A percentile compares a stretch with the other conserved stretches of the same genome.
phyloP scores from a whole-genome alignment of 129 eudicot genomes.

The Flaveria sonorensis region DNA sequence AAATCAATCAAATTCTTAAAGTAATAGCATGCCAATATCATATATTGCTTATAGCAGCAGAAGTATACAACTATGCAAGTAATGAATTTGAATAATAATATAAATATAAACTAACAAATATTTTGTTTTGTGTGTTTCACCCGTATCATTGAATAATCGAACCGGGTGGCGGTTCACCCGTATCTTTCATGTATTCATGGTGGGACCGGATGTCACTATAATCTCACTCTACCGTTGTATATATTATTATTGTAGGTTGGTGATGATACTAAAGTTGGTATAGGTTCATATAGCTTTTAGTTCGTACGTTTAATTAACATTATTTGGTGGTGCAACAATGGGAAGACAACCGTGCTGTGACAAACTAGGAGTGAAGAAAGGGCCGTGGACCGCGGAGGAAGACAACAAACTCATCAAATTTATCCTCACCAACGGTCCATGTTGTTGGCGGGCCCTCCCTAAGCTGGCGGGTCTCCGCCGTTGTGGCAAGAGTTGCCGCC shows the following conservation, averaged over 20 bases:
- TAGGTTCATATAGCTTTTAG: background rate
- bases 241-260: slow-evolving; percentile 38
- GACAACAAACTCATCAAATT: slow-evolving; percentile 78
- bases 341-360: slow-evolving; percentile 97
- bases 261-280: slow-evolving; percentile 35
- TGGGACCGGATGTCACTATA: slow-evolving; percentile 31
- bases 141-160: slow-evolving; percentile 21
- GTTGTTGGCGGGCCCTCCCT: slow-evolving; percentile 93
- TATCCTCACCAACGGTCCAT: slow-evolving; percentile 76
- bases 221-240: background rate
- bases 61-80: too few relatives aligned
- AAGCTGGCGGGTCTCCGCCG: slow-evolving; percentile 83
- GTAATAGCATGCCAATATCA: background rate
- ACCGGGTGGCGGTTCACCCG: slow-evolving; percentile 50
- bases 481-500: slow-evolving; percentile 87
- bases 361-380: slow-evolving; percentile 87
- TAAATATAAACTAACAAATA: background rate
- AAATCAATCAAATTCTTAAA: background rate
- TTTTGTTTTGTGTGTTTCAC: slow-evolving; percentile 32
- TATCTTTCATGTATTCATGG: slow-evolving; percentile 46
- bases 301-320: slow-evolving; percentile 10
- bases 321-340: slow-evolving; percentile 34
- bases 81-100: background rate
- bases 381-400: slow-evolving; percentile 94
- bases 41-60: background rate